A percentile compares a stretch with the other conserved stretches of the same genome.
phyloP scores from a whole-genome alignment of 2,329 filamentous ascomycete species.

The Sarocladiaceae sp. region DNA sequence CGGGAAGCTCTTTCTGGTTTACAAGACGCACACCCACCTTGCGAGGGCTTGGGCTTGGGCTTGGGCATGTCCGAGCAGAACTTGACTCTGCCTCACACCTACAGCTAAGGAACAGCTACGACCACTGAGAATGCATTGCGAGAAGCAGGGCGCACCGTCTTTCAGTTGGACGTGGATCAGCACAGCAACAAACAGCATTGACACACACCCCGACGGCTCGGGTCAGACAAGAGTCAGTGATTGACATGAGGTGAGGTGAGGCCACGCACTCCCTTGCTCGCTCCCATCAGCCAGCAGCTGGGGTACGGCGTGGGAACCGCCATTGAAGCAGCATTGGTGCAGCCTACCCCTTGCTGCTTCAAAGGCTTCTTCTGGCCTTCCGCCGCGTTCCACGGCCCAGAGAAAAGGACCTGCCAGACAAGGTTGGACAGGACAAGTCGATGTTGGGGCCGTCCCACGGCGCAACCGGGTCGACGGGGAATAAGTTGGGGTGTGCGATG shows the following conservation, averaged over 20 bases:
- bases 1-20: no score
- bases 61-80: no score
- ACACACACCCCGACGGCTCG: constrained; percentile 2
- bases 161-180: background rate
- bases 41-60: no score
- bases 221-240: constrained; percentile 6
- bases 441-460: background rate
- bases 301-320: background rate
- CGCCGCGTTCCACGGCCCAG: constrained; percentile 1
- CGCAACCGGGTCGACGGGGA: background rate
- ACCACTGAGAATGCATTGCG: no score
- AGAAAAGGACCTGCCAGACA: constrained; percentile 1
- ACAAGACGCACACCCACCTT: background rate
- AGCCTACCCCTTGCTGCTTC: background rate
- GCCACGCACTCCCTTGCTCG: background rate
- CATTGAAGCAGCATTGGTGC: background rate
- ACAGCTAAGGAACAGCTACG: no score
- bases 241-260: no score
- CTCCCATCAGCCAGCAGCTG: background rate
- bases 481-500: background rate
- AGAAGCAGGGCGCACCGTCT: no score
- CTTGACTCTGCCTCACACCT: no score
- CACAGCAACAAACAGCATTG: background rate
- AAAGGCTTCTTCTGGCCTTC: background rate
- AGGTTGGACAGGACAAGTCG: background rate